A percentile compares a stretch with the other conserved stretches of the same genome.
Conservation (phyloP, 805 yeast species). For the Ogataea naganishii region DNA sequence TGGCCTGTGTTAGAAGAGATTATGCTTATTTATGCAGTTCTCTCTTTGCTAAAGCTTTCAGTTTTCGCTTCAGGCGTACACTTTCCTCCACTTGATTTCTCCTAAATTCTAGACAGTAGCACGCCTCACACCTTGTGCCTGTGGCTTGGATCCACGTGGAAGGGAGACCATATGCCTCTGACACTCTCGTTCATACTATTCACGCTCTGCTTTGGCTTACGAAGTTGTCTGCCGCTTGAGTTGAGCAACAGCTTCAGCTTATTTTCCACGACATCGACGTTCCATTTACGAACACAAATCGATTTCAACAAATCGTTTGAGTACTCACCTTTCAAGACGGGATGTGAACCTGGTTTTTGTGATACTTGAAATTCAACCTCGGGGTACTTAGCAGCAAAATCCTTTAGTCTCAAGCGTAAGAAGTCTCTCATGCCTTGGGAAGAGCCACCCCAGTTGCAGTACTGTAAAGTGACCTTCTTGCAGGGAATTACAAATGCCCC, state of each 20-base stretch:
- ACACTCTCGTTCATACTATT: slow-evolving; percentile 73
- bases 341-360: slow-evolving; percentile 70
- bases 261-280: slow-evolving; percentile 48
- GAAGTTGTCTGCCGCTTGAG: slow-evolving; percentile 55
- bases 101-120: too few species aligned
- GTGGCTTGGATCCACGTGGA: slow-evolving; percentile 55
- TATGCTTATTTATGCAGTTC: too few species aligned
- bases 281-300: slow-evolving; percentile 72
- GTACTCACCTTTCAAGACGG: slow-evolving; percentile 58
- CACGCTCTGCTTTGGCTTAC: slow-evolving; percentile 68
- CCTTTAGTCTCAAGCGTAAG: slow-evolving; percentile 40
- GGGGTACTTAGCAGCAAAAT: slow-evolving; percentile 53
- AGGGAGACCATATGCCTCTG: slow-evolving; percentile 97
- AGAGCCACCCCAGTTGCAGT: slow-evolving; percentile 95
- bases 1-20: too few species aligned
- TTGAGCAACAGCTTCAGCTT: slow-evolving; percentile 58
- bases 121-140: slow-evolving; percentile 34
- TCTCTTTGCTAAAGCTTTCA: too few species aligned
- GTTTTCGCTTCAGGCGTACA: too few species aligned
- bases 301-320: slow-evolving; percentile 23
- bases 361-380: slow-evolving; percentile 64
- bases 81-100: too few species aligned
- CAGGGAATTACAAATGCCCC: slow-evolving; percentile 73
- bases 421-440: slow-evolving; percentile 74
- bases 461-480: slow-evolving; percentile 63